These are phyloP conservation scores for Bauhinia variegata DNA, from an alignment of 306 rosid genomes.

Conservation along the genomic window DNA sequence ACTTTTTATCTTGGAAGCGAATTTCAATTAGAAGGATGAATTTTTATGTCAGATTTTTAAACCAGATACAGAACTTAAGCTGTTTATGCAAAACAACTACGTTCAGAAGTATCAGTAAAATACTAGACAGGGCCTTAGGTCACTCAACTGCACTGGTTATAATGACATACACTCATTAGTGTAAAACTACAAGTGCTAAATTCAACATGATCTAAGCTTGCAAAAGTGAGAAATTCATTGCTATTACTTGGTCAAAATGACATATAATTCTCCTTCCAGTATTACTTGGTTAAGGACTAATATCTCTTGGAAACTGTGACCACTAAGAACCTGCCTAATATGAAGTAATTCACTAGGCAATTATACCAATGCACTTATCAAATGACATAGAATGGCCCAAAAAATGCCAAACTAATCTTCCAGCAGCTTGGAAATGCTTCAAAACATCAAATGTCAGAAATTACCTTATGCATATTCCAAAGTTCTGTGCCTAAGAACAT, in stretches of 20 bases:
- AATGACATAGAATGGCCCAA: neutral
- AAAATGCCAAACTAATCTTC: too few species aligned
- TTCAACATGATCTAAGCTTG: slow-evolving; percentile 28
- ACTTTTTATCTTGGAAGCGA: slow-evolving; percentile 16
- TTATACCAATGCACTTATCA: neutral
- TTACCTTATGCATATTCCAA: neutral
- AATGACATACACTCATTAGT: neutral
- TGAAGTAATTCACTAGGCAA: neutral
- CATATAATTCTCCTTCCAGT: neutral
- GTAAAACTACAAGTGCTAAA: slow-evolving; percentile 19
- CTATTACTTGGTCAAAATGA: neutral
- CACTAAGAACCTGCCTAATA: neutral
- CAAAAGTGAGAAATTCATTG: neutral
- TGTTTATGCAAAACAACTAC: slow-evolving; percentile 1
- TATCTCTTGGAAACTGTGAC: neutral
- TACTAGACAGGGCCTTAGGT: slow-evolving; percentile 3
- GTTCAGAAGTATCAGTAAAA: slow-evolving; percentile 4
- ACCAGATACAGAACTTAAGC: neutral
- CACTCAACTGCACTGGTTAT: neutral
- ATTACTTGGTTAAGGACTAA: slow-evolving; percentile 13
- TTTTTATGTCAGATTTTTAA: neutral
- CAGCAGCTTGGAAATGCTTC: slow-evolving; percentile 10
- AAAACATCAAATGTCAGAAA: neutral
- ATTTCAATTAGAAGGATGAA: slow-evolving; percentile 17
- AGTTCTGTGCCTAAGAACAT: slow-evolving; percentile 1